phyloP scores from a whole-genome alignment of 495 filamentous ascomycete species.

The Trichoderma asperelloides region DNA sequence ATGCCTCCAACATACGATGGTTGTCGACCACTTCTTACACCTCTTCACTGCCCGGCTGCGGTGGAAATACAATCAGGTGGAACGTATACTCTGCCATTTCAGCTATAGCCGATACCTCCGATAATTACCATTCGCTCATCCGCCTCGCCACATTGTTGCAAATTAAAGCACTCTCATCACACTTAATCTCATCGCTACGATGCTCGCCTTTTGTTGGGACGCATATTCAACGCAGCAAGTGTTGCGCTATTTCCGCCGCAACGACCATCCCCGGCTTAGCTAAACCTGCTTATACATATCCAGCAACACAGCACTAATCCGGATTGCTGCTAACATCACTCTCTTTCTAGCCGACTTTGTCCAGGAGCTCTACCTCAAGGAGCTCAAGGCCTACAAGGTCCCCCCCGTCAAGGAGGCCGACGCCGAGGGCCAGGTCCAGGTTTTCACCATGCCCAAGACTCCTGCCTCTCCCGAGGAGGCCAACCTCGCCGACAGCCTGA shows the following conservation, averaged over 20 bases:
- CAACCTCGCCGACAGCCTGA: slow-evolving; percentile 80
- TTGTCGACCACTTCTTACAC: not conserved
- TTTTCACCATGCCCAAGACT: slow-evolving; percentile 67
- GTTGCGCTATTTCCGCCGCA: not conserved
- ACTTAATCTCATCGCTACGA: not conserved
- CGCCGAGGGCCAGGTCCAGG: slow-evolving; percentile 83
- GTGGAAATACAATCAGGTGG: not conserved
- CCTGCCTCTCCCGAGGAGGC: slow-evolving; percentile 85
- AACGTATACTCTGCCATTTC: not conserved
- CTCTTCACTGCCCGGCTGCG: not conserved
- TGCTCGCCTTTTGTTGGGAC: slow-evolving; percentile 20
- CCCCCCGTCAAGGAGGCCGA: slow-evolving; percentile 74
- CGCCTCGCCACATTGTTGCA: not conserved
- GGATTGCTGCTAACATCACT: not conserved
- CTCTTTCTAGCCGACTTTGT: slow-evolving; percentile 70
- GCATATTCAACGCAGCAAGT: not conserved
- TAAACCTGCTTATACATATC: not conserved
- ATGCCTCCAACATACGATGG: not conserved
- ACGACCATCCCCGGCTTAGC: not conserved
- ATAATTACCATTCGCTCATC: not conserved
- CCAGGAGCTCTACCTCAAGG: slow-evolving; percentile 92
- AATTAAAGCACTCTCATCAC: not conserved
- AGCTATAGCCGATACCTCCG: slow-evolving; percentile 1
- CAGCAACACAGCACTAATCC: not conserved
- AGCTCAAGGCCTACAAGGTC: slow-evolving; percentile 89